A percentile compares a stretch with the other conserved stretches of the same genome.
Evolutionary conservation across 345 rosid species (phyloP).

Genomic region (Populus tremula): DNA sequence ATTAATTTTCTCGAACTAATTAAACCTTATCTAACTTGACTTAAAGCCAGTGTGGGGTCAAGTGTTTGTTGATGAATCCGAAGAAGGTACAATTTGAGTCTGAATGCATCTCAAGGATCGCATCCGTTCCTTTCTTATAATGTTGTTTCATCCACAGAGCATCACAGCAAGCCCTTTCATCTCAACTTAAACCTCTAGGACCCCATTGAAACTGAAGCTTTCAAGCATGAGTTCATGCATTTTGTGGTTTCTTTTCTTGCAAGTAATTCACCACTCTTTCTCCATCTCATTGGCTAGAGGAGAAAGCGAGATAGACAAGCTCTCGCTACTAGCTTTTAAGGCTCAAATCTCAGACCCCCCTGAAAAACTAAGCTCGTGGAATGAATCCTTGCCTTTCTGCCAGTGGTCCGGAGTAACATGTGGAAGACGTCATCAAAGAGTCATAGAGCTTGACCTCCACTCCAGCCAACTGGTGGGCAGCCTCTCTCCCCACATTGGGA

Average conservation of each 20-base stretch:
- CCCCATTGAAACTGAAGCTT: not conserved
- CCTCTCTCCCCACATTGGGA: slow-evolving; percentile 9
- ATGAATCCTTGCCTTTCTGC: slow-evolving; percentile 2
- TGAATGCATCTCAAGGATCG: no score
- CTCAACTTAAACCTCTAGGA: not conserved
- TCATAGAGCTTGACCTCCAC: not conserved
- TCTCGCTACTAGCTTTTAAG: not conserved
- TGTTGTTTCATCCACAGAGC: not conserved
- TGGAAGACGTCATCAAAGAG: not conserved
- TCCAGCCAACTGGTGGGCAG: not conserved
- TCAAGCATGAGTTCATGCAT: not conserved
- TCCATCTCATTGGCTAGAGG: not conserved
- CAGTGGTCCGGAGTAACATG: slow-evolving; percentile 9
- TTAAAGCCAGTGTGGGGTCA: no score
- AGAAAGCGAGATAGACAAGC: not conserved
- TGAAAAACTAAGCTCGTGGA: slow-evolving; percentile 7
- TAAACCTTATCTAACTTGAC: no score
- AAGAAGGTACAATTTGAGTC: no score
- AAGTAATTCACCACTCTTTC: not conserved
- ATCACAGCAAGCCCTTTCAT: not conserved
- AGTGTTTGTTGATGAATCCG: no score
- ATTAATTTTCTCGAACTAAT: no score
- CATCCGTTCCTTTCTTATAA: not conserved
- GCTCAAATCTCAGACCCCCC: not conserved
- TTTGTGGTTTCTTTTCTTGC: not conserved